Evolutionary conservation across 2,329 filamentous ascomycete genomes (phyloP).

Genomic region (Penicillium rolfsii): DNA sequence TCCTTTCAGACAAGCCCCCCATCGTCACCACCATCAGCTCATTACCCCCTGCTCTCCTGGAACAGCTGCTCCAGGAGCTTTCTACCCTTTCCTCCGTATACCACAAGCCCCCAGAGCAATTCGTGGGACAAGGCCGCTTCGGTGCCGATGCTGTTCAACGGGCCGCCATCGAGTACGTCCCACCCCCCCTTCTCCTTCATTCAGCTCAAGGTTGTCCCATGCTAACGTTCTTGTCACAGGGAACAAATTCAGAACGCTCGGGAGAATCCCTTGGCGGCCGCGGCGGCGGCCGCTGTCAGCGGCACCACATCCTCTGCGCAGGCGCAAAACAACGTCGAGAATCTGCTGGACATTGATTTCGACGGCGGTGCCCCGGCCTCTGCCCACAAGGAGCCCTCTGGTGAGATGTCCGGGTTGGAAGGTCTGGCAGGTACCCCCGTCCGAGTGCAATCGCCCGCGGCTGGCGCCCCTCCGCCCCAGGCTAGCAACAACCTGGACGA

Average conservation of each 20-base stretch:
- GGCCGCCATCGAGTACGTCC: slow-evolving; percentile 78
- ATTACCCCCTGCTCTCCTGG: slow-evolving; percentile 78
- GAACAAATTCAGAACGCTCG: slow-evolving; percentile 90
- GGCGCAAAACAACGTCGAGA: slow-evolving; percentile 81
- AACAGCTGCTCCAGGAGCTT: slow-evolving; percentile 86
- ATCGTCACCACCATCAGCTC: slow-evolving; percentile 94
- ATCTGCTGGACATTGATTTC: slow-evolving; percentile 93
- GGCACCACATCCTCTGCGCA: slow-evolving; percentile 55
- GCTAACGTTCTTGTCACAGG: slow-evolving; percentile 41
- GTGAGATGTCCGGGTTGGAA: slow-evolving; percentile 67
- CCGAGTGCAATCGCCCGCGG: slow-evolving; percentile 51
- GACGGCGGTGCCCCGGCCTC: slow-evolving; percentile 93
- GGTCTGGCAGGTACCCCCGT: slow-evolving; percentile 61
- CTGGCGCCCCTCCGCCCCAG: slow-evolving; percentile 35
- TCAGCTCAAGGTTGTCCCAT: neutral
- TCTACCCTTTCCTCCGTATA: slow-evolving; percentile 97
- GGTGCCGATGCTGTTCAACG: slow-evolving; percentile 93
- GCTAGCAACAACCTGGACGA: slow-evolving; percentile 73
- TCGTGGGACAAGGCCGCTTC: slow-evolving; percentile 91
- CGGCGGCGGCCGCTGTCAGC: slow-evolving; percentile 65
- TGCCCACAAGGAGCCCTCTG: slow-evolving; percentile 65
- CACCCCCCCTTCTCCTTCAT: neutral
- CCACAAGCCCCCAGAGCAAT: slow-evolving; percentile 97
- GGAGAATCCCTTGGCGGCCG: slow-evolving; percentile 92
- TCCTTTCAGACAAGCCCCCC: slow-evolving; percentile 90